These are phyloP conservation scores for Neonectria ditissima DNA, from an alignment of 2,329 filamentous ascomycete genomes.

Conservation along the genomic window DNA sequence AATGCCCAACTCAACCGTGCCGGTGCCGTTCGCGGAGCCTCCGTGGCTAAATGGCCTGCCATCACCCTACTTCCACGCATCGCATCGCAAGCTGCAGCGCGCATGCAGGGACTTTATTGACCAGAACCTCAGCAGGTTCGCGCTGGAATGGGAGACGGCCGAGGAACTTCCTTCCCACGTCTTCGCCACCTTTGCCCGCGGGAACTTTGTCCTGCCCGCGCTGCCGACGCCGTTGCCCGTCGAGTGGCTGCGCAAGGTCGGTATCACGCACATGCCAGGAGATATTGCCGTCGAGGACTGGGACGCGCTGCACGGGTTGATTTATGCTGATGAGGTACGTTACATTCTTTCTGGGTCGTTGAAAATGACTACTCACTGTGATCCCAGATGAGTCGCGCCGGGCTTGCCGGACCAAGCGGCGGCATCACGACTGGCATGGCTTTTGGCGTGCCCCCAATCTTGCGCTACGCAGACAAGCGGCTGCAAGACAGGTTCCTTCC, in stretches of 20 bases:
- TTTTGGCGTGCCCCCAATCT: conserved; percentile 77
- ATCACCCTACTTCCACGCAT: conserved; percentile 76
- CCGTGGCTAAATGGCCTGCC: conserved; percentile 77
- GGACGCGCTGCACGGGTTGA: conserved; percentile 77
- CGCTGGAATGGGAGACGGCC: conserved; percentile 76
- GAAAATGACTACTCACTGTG: neutral
- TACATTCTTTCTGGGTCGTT: neutral
- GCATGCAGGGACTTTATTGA: conserved; percentile 74
- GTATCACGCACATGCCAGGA: conserved; percentile 74
- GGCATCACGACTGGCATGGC: conserved; percentile 79
- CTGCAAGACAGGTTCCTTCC: conserved; percentile 76
- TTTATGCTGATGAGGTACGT: conserved; percentile 70
- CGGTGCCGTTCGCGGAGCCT: conserved; percentile 76
- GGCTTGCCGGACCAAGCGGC: conserved; percentile 71
- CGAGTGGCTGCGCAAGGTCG: conserved; percentile 73
- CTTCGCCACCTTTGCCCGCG: conserved; percentile 71
- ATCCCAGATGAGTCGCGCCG: conserved; percentile 71
- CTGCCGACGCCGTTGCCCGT: conserved; percentile 77
- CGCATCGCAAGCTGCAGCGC: conserved; percentile 75
- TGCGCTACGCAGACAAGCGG: conserved; percentile 73
- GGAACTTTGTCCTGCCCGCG: conserved; percentile 77
- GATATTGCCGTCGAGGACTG: conserved; percentile 78
- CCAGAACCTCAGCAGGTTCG: conserved; percentile 70
- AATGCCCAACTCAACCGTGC: neutral
- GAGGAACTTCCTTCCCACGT: conserved; percentile 73